Conservation (phyloP, 163 green algal species). For the Volvox carteri region DNA sequence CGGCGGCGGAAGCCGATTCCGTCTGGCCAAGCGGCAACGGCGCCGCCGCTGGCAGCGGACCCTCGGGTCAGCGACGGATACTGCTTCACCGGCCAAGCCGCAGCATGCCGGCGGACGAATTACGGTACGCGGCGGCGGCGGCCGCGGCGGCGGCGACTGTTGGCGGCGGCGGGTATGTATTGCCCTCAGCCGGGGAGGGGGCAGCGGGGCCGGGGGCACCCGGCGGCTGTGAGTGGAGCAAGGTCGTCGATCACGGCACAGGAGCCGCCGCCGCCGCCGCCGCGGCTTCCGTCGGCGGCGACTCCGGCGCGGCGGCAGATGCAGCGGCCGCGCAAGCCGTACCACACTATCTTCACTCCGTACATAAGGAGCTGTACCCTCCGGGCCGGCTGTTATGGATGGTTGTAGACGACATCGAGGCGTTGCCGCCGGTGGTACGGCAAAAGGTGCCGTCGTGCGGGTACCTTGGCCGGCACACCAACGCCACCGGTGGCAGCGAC, state of each 20-base stretch:
- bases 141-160: not conserved
- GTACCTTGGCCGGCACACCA: not conserved
- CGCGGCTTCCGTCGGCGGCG: not conserved
- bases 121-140: not conserved
- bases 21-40: no score
- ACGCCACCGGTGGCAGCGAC: not conserved
- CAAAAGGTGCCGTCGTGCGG: not conserved
- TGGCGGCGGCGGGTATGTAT: no score
- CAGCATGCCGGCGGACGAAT: not conserved
- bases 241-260: not conserved
- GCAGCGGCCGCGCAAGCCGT: not conserved
- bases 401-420: constrained; percentile 3
- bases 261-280: not conserved
- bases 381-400: constrained; percentile 54
- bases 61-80: not conserved
- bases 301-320: not conserved
- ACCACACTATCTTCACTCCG: constrained; percentile 39
- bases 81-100: constrained; percentile 17
- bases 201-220: not conserved
- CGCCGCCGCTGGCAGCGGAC: not conserved
- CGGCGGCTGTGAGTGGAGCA: no score
- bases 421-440: not conserved
- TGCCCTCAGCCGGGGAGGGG: not conserved
- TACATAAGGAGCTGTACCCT: constrained; percentile 53
- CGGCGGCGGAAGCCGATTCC: no score